phyloP scores from a whole-genome alignment of 768 basidiomycete genomes.

The Chlorophyllum brunneum region DNA sequence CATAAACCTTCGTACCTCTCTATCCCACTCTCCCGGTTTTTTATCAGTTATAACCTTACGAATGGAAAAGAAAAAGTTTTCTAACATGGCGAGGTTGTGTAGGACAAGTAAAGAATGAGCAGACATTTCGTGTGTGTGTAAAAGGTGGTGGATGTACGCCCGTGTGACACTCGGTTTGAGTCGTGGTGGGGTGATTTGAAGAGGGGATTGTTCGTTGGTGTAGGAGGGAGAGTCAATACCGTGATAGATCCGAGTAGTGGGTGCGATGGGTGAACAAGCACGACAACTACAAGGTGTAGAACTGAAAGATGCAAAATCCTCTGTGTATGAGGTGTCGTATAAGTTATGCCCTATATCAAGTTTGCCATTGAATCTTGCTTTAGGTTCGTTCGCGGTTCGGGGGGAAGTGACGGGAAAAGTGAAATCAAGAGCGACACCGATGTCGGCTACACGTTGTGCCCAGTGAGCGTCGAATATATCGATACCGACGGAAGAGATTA shows the following conservation, averaged over 20 bases:
- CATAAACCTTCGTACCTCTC: conserved; percentile 50
- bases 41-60: conserved; percentile 29
- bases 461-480: conserved; percentile 77
- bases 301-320: conserved; percentile 59
- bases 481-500: conserved; percentile 61
- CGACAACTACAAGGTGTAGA: conserved; percentile 38
- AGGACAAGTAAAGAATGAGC: conserved; percentile 70
- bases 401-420: conserved; percentile 40
- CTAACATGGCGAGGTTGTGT: conserved; percentile 73
- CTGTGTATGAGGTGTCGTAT: conserved; percentile 52
- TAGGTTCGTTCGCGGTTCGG: conserved; percentile 23
- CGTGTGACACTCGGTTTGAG: conserved; percentile 37
- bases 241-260: conserved; percentile 36
- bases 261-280: conserved; percentile 49
- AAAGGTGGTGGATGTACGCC: conserved; percentile 80
- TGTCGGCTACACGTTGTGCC: conserved; percentile 62
- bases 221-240: conserved; percentile 35
- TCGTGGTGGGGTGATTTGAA: conserved; percentile 7
- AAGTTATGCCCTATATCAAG: conserved; percentile 68
- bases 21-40: conserved; percentile 24
- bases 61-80: conserved; percentile 59
- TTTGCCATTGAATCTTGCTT: conserved; percentile 20
- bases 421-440: conserved; percentile 80
- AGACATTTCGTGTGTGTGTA: conserved; percentile 89
- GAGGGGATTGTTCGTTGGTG: conserved; percentile 9